These are phyloP conservation scores for Pichia gijzeniarum DNA, from an alignment of 805 yeast species.

Conservation along the genomic window DNA sequence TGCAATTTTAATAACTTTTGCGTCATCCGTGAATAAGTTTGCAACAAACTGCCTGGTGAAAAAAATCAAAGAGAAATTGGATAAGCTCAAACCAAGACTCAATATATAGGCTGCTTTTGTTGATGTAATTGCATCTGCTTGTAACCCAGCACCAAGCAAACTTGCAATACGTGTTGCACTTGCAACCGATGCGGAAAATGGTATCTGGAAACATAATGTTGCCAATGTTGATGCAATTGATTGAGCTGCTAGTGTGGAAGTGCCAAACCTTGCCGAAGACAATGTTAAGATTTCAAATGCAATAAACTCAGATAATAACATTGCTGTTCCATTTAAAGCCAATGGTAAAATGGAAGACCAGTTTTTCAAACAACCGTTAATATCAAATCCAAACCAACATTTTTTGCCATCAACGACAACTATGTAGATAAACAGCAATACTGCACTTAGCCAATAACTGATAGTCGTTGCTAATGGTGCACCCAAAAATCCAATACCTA, in stretches of 20 bases:
- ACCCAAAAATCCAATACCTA: conserved; percentile 57
- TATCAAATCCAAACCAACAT: conserved; percentile 24
- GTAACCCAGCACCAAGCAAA: conserved; percentile 47
- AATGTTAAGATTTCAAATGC: conserved; percentile 65
- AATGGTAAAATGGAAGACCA: conserved; percentile 55
- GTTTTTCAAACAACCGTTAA: conserved; percentile 33
- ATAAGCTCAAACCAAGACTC: conserved; percentile 13
- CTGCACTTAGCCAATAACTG: conserved; percentile 59
- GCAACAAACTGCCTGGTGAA: conserved; percentile 10
- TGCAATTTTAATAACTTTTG: conserved; percentile 13
- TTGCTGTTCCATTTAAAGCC: conserved; percentile 59
- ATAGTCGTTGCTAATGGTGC: conserved; percentile 64
- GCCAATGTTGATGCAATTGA: conserved; percentile 59
- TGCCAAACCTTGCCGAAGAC: conserved; percentile 54
- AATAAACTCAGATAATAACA: conserved; percentile 69
- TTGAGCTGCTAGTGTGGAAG: conserved; percentile 55
- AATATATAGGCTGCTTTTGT: conserved; percentile 12
- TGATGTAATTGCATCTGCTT: conserved; percentile 13
- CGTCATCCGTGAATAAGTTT: conserved; percentile 18
- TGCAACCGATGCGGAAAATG: conserved; percentile 62
- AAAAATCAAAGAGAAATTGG: conserved; percentile 2
- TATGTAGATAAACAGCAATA: conserved; percentile 40
- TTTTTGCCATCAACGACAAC: conserved; percentile 35
- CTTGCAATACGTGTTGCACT: conserved; percentile 70
- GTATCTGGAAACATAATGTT: conserved; percentile 55